These are phyloP conservation scores for Raphanus sativus DNA, from an alignment of 345 rosid species.

Conservation along the genomic window DNA sequence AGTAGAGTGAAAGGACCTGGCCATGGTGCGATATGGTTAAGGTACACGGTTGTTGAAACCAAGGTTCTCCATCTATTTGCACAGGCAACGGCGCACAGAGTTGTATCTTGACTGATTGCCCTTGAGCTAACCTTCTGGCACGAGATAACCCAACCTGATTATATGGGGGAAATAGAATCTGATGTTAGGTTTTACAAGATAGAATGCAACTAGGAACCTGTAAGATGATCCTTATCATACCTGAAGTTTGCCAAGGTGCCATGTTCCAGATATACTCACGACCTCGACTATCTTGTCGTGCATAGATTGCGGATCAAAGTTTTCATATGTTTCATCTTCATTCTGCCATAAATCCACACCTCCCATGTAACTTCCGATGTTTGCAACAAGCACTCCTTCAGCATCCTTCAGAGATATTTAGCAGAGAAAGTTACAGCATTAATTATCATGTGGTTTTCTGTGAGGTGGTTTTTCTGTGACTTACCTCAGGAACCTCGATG, in stretches of 20 bases:
- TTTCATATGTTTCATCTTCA: constrained; percentile 76
- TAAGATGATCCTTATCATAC: constrained; percentile 38
- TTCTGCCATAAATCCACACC: constrained; percentile 95
- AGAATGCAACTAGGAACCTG: not conserved
- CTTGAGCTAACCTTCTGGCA: constrained; percentile 97
- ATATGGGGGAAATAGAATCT: not conserved
- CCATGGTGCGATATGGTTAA: constrained; percentile 83
- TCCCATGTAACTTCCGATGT: constrained; percentile 97
- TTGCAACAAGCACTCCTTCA: constrained; percentile 87
- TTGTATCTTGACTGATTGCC: constrained; percentile 81
- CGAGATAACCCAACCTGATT: constrained; percentile 89
- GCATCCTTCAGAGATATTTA: constrained; percentile 59
- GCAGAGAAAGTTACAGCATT: constrained; percentile 1
- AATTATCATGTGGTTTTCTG: not conserved
- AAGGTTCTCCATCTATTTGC: constrained; percentile 96
- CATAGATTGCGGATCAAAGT: constrained; percentile 85
- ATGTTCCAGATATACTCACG: constrained; percentile 88
- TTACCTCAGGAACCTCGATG: constrained; percentile 88
- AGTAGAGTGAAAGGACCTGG: constrained; percentile 51
- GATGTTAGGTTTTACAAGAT: not conserved
- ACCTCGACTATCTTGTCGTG: constrained; percentile 85
- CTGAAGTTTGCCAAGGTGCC: constrained; percentile 97
- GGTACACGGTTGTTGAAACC: constrained; percentile 87
- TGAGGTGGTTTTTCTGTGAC: constrained; percentile 21
- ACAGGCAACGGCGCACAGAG: constrained; percentile 80